phyloP scores from a whole-genome alignment of 352 stramenopile species.

The Globisporangium rhizosaccharum region DNA sequence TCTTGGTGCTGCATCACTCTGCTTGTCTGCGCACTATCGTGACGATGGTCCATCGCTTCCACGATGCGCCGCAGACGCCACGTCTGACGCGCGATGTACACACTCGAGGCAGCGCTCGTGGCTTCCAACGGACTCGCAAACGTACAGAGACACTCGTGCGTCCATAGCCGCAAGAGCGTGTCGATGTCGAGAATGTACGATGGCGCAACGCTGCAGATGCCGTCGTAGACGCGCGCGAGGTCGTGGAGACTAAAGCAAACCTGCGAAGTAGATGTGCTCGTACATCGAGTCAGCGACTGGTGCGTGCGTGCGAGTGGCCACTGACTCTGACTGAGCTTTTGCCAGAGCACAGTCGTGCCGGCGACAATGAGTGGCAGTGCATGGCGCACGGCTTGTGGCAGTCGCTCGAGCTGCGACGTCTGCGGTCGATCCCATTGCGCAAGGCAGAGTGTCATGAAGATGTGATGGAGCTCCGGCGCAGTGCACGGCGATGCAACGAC shows the following conservation, averaged over 20 bases:
- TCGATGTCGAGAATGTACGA: conserved; percentile 33
- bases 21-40: not conserved
- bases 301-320: not conserved
- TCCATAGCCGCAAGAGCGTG: conserved; percentile 41
- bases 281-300: not conserved
- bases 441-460: conserved; percentile 21
- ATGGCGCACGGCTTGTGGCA: conserved; percentile 17
- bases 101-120: not conserved
- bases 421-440: conserved; percentile 10
- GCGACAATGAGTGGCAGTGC: conserved; percentile 26
- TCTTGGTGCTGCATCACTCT: not conserved
- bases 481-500: conserved; percentile 19
- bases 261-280: not conserved
- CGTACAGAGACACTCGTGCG: conserved; percentile 36
- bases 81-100: conserved; percentile 11
- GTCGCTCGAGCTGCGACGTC: not conserved
- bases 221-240: conserved; percentile 39
- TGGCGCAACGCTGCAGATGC: conserved; percentile 30
- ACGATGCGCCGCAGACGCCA: conserved; percentile 18
- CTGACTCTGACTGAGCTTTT: conserved; percentile 20
- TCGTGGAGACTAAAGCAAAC: conserved; percentile 39
- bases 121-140: conserved; percentile 19
- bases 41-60: conserved; percentile 14
- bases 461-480: conserved; percentile 24
- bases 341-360: conserved; percentile 47